Conservation (phyloP, 345 rosid genomes). For the Moringa oleifera region DNA sequence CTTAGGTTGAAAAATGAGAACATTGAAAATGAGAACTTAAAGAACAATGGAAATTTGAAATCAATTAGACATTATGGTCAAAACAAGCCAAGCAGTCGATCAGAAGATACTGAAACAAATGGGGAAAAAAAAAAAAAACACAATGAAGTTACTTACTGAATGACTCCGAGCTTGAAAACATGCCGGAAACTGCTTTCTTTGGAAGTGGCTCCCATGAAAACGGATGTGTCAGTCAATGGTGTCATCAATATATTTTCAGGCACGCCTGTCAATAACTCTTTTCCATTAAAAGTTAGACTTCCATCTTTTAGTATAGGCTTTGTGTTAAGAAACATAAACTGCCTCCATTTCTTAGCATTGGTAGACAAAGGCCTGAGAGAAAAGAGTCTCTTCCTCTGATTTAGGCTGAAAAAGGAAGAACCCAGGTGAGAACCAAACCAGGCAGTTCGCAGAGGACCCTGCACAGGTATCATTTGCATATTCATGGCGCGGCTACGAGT, state of each 20-base stretch:
- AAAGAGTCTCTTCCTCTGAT: conserved; percentile 12
- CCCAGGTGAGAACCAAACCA: conserved; percentile 8
- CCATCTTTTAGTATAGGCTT: conserved; percentile 39
- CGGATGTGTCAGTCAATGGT: conserved; percentile 34
- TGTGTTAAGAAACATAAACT: conserved; percentile 28
- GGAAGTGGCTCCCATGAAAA: conserved; percentile 45
- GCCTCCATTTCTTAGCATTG: conserved; percentile 23
- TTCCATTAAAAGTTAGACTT: conserved; percentile 27
- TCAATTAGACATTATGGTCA: not conserved
- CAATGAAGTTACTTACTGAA: conserved; percentile 20
- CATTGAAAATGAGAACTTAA: too few species aligned
- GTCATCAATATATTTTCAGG: conserved; percentile 37
- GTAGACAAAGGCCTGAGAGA: conserved; percentile 2
- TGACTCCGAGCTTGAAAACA: conserved; percentile 50
- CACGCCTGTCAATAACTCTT: conserved; percentile 28
- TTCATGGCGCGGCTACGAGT: too few species aligned
- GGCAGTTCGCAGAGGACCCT: not conserved
- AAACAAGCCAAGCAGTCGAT: not conserved
- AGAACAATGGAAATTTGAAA: not conserved
- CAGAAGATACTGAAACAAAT: not conserved
- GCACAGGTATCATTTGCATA: conserved; percentile 6
- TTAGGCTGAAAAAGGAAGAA: conserved; percentile 4
- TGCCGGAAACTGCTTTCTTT: conserved; percentile 26
- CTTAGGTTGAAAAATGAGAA: too few species aligned
- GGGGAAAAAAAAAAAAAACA: not conserved